Evolutionary conservation across 2,329 filamentous ascomycete genomes (phyloP).

Genomic region (Bipolaris cookei): DNA sequence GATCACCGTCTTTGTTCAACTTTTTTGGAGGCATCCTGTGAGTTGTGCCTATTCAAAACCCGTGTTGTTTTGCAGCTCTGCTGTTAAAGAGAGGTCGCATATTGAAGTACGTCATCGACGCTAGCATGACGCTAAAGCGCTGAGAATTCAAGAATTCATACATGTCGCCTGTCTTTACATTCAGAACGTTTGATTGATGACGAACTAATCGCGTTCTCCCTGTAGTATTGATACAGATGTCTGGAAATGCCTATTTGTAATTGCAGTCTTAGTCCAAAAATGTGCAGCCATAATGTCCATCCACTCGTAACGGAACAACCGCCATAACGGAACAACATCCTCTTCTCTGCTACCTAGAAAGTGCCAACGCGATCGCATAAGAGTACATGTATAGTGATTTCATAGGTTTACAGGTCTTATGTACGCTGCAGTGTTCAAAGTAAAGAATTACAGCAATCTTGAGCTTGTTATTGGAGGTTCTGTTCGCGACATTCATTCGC

Average conservation of each 20-base stretch:
- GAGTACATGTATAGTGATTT: not conserved
- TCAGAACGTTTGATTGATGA: not conserved
- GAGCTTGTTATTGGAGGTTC: not conserved
- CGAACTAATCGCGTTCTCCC: too few species aligned
- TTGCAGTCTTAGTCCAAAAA: not conserved
- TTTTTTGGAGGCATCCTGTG: conserved; percentile 12
- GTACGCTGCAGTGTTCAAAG: not conserved
- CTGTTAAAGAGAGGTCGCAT: not conserved
- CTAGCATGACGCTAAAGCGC: conserved; percentile 8
- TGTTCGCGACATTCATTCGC: not conserved
- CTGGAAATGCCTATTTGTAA: not conserved
- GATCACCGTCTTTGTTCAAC: conserved; percentile 4
- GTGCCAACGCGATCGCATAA: not conserved
- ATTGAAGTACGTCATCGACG: conserved; percentile 14
- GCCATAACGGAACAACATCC: not conserved
- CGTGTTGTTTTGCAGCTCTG: not conserved
- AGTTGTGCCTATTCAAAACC: not conserved
- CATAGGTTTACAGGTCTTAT: not conserved
- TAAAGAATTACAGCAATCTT: not conserved
- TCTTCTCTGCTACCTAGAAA: not conserved
- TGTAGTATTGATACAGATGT: too few species aligned
- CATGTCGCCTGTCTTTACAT: not conserved
- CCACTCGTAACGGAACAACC: not conserved
- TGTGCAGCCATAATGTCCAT: not conserved
- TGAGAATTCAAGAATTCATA: conserved; percentile 4